Base-by-base conservation (phyloP, 1,284 basidiomycete species). In the Malassezia cuniculi region DNA sequence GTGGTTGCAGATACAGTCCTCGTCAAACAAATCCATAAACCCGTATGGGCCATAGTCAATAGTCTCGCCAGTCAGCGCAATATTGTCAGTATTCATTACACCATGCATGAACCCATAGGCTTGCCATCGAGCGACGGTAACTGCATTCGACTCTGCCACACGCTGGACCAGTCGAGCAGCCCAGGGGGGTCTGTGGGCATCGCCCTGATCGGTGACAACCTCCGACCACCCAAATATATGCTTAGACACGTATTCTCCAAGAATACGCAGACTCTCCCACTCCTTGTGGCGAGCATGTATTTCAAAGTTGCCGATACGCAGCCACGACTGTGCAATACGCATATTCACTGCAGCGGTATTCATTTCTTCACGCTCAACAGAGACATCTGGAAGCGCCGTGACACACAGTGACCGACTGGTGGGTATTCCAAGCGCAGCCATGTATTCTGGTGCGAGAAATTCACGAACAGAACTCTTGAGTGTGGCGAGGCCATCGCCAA, bases 41-140 rank as follows among this genome's bases (percentile, higher is more conserved):
- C 85, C 85, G 57, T 83, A 95, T 32, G 87, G 86, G 12, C 63
- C 36, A 27, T 54, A 56, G 31, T 95, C 90, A 49, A 95, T 93
- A 0, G 87, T 93, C 39, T 89, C 69, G 1, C 89, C 89, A 16
- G 85, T 71, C 18, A 94, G 73, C 2, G 82, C 83, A 22, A 69
- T 61, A 36, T 70, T 70, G 71, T 94, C 89, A 2, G 89, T 93
- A 65, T 94, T 94, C 57, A 94, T 83, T n/a, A 95, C 89, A 44
- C 54, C 71, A 40, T 68, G 62, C 56, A 57, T 66, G 41, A 60
- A 63, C 6, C 67, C 69, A 25, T 69, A 57, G 5, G 61, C 63
- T 69, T 95, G 90, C 90, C 90, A 95, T 2, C 74, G 78, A 2
- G 85, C 90, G 0, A 87, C 83, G 77, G 89, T 95, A 58, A 71